Percentiles rank a stretch among this genome's conserved stretches.
These are phyloP conservation scores for Chlorencoelia australis DNA, from an alignment of 2,329 filamentous ascomycete species.

Conservation along the genomic window DNA sequence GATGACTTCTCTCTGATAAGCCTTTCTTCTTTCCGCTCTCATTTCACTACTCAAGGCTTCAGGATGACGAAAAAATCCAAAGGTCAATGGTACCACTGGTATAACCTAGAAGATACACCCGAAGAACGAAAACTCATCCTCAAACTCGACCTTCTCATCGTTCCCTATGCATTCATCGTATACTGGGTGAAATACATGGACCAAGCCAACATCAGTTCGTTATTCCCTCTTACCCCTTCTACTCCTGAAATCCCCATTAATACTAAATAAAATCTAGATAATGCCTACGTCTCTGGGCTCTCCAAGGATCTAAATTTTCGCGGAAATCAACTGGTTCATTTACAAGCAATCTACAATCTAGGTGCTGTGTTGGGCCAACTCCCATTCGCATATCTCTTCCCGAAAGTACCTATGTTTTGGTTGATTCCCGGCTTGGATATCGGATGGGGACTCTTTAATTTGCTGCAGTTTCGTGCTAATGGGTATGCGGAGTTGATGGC, in stretches of 20 bases:
- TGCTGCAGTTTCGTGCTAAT: constrained; percentile 26
- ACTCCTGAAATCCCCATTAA: neutral
- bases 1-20: no score
- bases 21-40: no score
- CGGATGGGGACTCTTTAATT: constrained; percentile 16
- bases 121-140: constrained; percentile 41
- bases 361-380: constrained; percentile 16
- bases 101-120: constrained; percentile 35
- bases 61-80: no score
- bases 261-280: constrained; percentile 17
- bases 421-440: constrained; percentile 16
- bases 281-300: constrained; percentile 22
- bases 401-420: constrained; percentile 15
- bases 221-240: neutral
- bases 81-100: no score
- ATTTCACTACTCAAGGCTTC: no score
- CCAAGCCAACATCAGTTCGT: constrained; percentile 16
- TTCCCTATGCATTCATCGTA: constrained; percentile 43
- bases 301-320: constrained; percentile 35
- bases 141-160: constrained; percentile 45
- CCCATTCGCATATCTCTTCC: constrained; percentile 18
- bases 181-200: constrained; percentile 35
- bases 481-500: constrained; percentile 39
- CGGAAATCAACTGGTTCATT: constrained; percentile 37
- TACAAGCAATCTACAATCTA: constrained; percentile 16